Percentiles rank a stretch among this genome's conserved stretches.
These are phyloP conservation scores for Amphibolis antarctica DNA, from an alignment of 106 monocot species.

Conservation along the genomic window DNA sequence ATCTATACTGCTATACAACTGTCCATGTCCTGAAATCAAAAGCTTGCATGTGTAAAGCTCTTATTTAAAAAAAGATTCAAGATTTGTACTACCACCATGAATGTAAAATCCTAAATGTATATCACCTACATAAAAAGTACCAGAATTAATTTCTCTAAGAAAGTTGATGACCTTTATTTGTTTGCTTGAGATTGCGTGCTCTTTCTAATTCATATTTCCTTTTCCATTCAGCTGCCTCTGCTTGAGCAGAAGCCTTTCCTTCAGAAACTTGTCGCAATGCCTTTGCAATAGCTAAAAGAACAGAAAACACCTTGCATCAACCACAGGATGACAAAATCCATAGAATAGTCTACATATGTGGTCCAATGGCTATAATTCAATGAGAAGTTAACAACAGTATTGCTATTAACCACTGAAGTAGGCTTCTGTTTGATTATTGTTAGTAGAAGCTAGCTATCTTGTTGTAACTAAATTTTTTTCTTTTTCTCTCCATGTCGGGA, in stretches of 20 bases:
- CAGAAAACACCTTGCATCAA: slow-evolving; percentile 2
- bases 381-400: too few relatives aligned
- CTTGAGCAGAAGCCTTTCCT: slow-evolving; percentile 82
- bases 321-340: slow-evolving; percentile 2
- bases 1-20: too few relatives aligned
- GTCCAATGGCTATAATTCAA: background rate
- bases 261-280: slow-evolving; percentile 74
- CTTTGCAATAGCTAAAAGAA: slow-evolving; percentile 77
- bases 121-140: background rate
- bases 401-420: too few relatives aligned
- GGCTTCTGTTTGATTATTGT: too few relatives aligned
- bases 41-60: background rate
- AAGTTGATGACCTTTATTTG: slow-evolving; percentile 37
- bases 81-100: background rate
- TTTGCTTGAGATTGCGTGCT: slow-evolving; percentile 33
- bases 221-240: slow-evolving; percentile 90
- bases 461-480: too few relatives aligned
- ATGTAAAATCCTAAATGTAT: background rate
- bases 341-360: background rate
- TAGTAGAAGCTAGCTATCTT: too few relatives aligned
- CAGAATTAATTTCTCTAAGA: background rate
- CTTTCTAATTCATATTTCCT: slow-evolving; percentile 84
- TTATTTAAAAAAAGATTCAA: background rate
- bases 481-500: too few relatives aligned
- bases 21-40: too few relatives aligned